Conservation (phyloP, 805 yeast genomes). For the Schizosaccharomyces pombe region DNA sequence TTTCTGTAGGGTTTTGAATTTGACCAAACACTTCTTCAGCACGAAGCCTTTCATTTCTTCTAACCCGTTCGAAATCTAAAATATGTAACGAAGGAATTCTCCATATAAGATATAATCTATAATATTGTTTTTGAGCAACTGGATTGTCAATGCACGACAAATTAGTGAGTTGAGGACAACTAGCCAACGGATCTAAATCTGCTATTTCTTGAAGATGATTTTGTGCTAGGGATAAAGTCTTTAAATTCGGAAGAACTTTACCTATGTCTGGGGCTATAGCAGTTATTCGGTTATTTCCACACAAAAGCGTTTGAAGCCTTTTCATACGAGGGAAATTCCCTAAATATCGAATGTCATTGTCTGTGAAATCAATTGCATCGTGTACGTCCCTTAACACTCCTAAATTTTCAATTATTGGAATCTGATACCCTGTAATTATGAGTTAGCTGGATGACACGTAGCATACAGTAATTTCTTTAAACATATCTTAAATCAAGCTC, state of each 20-base stretch:
- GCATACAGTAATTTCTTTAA: conserved; percentile 5
- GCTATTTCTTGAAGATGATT: conserved; percentile 27
- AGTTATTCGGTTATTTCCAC: conserved; percentile 39
- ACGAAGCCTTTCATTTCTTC: conserved; percentile 25
- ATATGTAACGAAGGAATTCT: conserved; percentile 36
- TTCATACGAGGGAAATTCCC: conserved; percentile 24
- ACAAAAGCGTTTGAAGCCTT: conserved; percentile 29
- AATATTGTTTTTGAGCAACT: conserved; percentile 18
- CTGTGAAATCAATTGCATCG: conserved; percentile 48
- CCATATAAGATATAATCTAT: conserved; percentile 38
- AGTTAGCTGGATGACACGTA: neutral
- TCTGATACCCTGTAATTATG: neutral
- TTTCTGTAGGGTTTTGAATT: conserved; percentile 11
- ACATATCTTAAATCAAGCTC: conserved; percentile 21
- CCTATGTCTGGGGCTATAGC: conserved; percentile 19
- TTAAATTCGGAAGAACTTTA: conserved; percentile 24
- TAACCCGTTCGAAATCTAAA: conserved; percentile 46
- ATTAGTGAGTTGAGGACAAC: conserved; percentile 22
- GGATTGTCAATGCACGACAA: conserved; percentile 27
- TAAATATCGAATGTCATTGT: conserved; percentile 41
- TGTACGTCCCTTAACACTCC: conserved; percentile 16
- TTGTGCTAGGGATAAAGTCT: conserved; percentile 27
- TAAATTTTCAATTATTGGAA: conserved; percentile 4
- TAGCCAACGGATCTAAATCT: conserved; percentile 20
- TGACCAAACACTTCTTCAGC: conserved; percentile 25